These are phyloP conservation scores for Penicillium pancosmium DNA, from an alignment of 495 filamentous ascomycete species.

Conservation along the genomic window DNA sequence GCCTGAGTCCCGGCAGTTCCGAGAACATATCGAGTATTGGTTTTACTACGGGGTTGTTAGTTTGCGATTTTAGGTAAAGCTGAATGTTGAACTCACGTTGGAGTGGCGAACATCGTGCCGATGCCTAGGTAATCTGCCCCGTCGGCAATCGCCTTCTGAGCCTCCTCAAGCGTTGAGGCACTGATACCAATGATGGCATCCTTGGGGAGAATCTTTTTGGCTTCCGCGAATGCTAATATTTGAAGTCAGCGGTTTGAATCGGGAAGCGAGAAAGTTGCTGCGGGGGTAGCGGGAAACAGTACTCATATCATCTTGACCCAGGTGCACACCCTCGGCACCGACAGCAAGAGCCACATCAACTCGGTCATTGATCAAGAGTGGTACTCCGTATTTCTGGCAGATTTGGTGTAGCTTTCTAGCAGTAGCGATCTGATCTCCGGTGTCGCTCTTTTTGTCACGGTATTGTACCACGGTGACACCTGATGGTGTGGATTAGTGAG, in stretches of 20 bases:
- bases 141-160: slow-evolving; percentile 61
- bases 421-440: slow-evolving; percentile 68
- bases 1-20: slow-evolving; percentile 74
- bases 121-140: slow-evolving; percentile 90
- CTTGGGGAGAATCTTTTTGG: slow-evolving; percentile 71
- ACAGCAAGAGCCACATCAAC: slow-evolving; percentile 87
- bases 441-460: slow-evolving; percentile 84
- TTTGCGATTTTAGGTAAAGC: not conserved
- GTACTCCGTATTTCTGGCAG: slow-evolving; percentile 67
- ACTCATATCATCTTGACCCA: slow-evolving; percentile 95
- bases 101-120: slow-evolving; percentile 82
- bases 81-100: slow-evolving; percentile 60
- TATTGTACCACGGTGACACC: slow-evolving; percentile 88
- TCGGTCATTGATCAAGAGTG: slow-evolving; percentile 94
- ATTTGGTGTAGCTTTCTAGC: slow-evolving; percentile 71
- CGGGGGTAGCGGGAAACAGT: slow-evolving; percentile 23
- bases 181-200: slow-evolving; percentile 74
- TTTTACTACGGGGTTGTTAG: slow-evolving; percentile 42
- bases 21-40: slow-evolving; percentile 79
- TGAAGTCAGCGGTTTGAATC: slow-evolving; percentile 1
- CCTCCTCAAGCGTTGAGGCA: slow-evolving; percentile 68
- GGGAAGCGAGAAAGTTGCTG: not conserved
- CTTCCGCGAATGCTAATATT: slow-evolving; percentile 49
- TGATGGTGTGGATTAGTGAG: slow-evolving; percentile 27
- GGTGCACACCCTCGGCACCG: slow-evolving; percentile 86